phyloP scores from a whole-genome alignment of 83 land plant genomes.

The Picea abies region DNA sequence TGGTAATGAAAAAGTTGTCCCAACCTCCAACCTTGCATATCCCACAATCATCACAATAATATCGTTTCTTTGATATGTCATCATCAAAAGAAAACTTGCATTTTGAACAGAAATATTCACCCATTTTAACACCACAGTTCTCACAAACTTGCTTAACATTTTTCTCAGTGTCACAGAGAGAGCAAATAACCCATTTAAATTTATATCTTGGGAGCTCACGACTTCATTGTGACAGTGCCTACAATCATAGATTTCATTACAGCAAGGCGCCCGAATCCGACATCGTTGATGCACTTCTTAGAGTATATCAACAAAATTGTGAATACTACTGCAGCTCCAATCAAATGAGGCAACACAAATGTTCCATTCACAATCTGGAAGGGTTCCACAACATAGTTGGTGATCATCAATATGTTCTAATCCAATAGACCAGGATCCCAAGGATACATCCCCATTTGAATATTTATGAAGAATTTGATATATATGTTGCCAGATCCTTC shows the following conservation, averaged over 20 bases:
- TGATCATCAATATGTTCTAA: no score
- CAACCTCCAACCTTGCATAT: conserved; percentile 68
- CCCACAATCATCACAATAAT: conserved; percentile 74
- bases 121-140: conserved; percentile 74
- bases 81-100: conserved; percentile 83
- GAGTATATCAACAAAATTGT: no score
- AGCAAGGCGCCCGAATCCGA: conserved; percentile 91
- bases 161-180: conserved; percentile 78
- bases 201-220: conserved; percentile 28
- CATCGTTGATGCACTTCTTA: no score
- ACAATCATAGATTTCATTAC: conserved; percentile 73
- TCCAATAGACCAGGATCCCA: no score
- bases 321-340: no score
- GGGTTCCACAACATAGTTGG: no score
- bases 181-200: conserved; percentile 64
- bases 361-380: no score
- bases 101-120: conserved; percentile 62
- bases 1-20: conserved; percentile 53
- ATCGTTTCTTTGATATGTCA: conserved; percentile 52
- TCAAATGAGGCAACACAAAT: no score
- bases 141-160: conserved; percentile 52
- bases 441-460: no score
- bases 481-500: no score
- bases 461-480: no score
- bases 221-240: conserved; percentile 96